Evolutionary conservation across 2,329 filamentous ascomycete species (phyloP), one percentile per base, ranked within the genome.

Genomic region (Setomelanomma holmii): DNA sequence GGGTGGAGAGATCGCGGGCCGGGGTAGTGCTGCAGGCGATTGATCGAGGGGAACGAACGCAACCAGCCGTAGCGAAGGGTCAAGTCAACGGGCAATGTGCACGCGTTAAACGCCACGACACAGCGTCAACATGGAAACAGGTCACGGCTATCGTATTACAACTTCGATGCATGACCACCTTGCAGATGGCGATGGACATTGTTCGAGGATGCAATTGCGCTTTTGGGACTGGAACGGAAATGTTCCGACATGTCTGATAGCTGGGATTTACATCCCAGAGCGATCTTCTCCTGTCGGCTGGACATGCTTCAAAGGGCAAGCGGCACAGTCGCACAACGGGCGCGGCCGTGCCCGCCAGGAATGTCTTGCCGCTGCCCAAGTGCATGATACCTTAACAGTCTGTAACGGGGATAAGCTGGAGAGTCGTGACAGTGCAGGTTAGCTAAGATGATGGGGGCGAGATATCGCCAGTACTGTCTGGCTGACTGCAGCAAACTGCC

Each of bases 251-350:
- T 49, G 51, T 49, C 42, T 49, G 40, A 51, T 30, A 36, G 52
- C 36, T 48, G 42, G 39, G 39, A 35, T 38, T 20, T 24, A 24
- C 36, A 40, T 45, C 48, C 43, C 42, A 33, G 46, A 34, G 30
- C 43, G 46, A 57, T 53, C 48, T 23, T 19, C 39, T 36, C 33
- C 33, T 17, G 5, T 34, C 46, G 56, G 55, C 42, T 60, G 50
- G 54, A 58, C 54, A 51, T 62, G 43, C 54, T 58, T 35, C 12
- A 53, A 48, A 17, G n/a, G 50, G 56, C 20, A 60, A 55, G 45
- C 43, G 10, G n/a, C 48, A 54, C 20, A 60, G 54, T 43, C 43
- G 10, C 36, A 44, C 35, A 48, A 55, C 44, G 47, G 49, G 35
- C 38, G 38, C 39, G 30, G 16, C 42, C 23, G 45, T 40, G 22